These are phyloP conservation scores for Spathaspora passalidarum DNA, from an alignment of 805 yeast genomes.

Conservation along the genomic window DNA sequence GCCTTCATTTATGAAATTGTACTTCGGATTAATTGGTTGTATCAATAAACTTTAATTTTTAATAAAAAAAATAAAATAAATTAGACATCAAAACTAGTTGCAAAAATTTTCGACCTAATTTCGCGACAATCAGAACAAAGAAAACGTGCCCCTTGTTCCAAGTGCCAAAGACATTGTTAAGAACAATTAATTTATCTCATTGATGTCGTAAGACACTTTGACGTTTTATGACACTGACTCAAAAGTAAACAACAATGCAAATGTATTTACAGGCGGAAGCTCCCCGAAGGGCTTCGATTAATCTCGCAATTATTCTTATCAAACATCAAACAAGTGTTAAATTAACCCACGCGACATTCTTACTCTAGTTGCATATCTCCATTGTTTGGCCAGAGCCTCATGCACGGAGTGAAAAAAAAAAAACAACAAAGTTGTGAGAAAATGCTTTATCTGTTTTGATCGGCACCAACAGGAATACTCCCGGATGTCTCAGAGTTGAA, in stretches of 20 bases:
- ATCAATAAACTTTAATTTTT: no score
- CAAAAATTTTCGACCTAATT: neutral
- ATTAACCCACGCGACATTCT: neutral
- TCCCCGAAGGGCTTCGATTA: neutral
- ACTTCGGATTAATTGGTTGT: neutral
- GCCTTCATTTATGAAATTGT: neutral
- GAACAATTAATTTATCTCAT: neutral
- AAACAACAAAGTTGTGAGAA: no score
- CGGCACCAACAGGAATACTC: no score
- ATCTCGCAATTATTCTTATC: neutral
- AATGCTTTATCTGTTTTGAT: no score
- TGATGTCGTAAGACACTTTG: neutral
- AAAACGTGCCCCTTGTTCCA: neutral
- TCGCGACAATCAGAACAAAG: neutral
- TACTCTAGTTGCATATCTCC: neutral
- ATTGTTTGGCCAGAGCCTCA: no score
- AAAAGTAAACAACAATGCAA: neutral
- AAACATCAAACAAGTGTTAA: neutral
- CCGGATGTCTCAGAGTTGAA: no score
- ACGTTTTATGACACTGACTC: neutral
- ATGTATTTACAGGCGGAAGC: neutral
- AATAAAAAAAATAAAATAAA: no score
- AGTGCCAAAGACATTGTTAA: neutral
- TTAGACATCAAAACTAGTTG: neutral
- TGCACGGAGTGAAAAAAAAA: no score